These are phyloP conservation scores for Byssochlamys sp. DNA, from an alignment of 2,329 filamentous ascomycete species.

Conservation along the genomic window DNA sequence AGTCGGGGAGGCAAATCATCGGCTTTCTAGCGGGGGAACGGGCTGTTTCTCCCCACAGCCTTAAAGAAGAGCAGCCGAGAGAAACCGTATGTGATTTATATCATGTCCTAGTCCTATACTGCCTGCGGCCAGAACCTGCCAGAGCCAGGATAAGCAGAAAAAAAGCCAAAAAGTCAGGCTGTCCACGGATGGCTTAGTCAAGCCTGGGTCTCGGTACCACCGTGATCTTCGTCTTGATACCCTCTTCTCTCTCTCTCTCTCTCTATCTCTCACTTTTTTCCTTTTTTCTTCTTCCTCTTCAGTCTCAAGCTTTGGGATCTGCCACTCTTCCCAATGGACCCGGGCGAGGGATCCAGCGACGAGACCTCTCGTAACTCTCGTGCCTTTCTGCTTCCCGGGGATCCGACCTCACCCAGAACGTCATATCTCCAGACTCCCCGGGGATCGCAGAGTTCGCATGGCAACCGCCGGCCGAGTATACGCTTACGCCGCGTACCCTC, in stretches of 20 bases:
- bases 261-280: background rate
- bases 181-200: background rate
- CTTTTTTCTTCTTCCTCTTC: background rate
- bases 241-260: background rate
- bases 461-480: conserved; percentile 9
- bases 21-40: background rate
- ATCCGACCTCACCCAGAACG: background rate
- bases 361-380: background rate
- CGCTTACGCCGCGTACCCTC: conserved; percentile 11
- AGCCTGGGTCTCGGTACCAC: background rate
- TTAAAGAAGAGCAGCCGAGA: background rate
- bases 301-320: background rate
- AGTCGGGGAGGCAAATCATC: background rate
- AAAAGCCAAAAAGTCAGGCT: background rate
- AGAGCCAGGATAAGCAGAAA: background rate
- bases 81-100: background rate
- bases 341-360: background rate
- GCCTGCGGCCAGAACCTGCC: background rate
- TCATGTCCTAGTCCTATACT: too few species aligned
- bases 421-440: background rate
- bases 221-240: background rate
- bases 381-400: background rate
- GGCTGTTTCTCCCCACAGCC: background rate
- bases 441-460: background rate
- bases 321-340: background rate